phyloP scores from a whole-genome alignment of 192 early-diverging fungal genomes.

The Cetraspora pellucida region DNA sequence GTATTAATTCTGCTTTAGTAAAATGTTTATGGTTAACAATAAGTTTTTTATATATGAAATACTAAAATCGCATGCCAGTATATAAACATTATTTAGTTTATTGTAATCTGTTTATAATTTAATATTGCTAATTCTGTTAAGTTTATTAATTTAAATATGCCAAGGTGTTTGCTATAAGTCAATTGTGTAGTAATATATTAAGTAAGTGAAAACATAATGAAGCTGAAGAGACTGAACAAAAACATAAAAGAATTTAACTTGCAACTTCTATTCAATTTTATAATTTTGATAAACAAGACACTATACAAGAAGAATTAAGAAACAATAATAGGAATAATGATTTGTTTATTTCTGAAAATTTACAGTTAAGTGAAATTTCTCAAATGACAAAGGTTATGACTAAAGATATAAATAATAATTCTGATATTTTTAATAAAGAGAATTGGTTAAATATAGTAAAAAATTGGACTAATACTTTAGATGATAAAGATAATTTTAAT shows the following conservation, averaged over 20 bases:
- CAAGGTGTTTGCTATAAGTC: constrained; percentile 15
- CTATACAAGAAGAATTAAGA: no score
- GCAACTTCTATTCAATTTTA: constrained; percentile 1
- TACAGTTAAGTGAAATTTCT: neutral
- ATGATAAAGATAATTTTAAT: constrained; percentile 21
- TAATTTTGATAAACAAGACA: neutral
- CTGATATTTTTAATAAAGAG: neutral
- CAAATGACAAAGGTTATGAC: neutral
- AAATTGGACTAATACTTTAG: neutral
- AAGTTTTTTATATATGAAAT: constrained; percentile 5
- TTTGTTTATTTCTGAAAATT: constrained; percentile 8
- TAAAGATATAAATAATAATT: neutral
- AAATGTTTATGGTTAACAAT: neutral
- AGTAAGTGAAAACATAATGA: neutral
- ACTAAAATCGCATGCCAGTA: neutral
- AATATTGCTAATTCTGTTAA: neutral
- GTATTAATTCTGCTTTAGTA: no score
- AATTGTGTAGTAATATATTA: constrained; percentile 19
- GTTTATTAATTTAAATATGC: constrained; percentile 5
- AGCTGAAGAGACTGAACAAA: neutral
- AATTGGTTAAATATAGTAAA: constrained; percentile 1
- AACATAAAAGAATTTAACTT: constrained; percentile 9
- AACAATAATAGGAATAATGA: no score
- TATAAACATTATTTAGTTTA: neutral
- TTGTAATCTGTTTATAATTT: neutral